These are phyloP conservation scores for Lactarius pseudohatsudake DNA, from an alignment of 768 basidiomycete genomes.

Conservation along the genomic window DNA sequence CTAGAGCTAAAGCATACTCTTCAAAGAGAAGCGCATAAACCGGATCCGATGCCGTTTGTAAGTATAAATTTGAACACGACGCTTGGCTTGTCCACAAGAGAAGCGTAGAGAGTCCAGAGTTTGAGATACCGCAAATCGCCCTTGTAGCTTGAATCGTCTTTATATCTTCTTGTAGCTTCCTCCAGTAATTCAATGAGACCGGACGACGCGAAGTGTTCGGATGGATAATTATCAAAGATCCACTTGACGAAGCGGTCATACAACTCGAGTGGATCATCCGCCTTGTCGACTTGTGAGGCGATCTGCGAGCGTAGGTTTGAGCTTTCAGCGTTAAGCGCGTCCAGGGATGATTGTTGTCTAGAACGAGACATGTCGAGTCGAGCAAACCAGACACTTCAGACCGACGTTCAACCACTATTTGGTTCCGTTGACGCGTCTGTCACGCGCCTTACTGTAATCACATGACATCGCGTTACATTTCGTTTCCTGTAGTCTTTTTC, in stretches of 20 bases:
- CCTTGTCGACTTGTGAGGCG: conserved; percentile 48
- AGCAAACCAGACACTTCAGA: too few relatives aligned
- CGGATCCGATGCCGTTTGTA: conserved; percentile 52
- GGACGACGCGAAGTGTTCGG: conserved; percentile 63
- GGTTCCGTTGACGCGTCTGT: conserved; percentile 26
- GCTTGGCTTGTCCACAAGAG: conserved; percentile 68
- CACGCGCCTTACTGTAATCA: conserved; percentile 12
- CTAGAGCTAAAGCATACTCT: conserved; percentile 82
- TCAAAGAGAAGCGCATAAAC: conserved; percentile 86
- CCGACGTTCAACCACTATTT: conserved; percentile 21
- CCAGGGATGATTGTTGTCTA: conserved; percentile 7
- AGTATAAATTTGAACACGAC: conserved; percentile 59
- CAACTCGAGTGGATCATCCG: conserved; percentile 83
- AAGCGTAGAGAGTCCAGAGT: conserved; percentile 87
- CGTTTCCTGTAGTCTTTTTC: too few relatives aligned
- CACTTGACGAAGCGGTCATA: conserved; percentile 89
- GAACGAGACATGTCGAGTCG: conserved; percentile 23
- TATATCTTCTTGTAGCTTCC: conserved; percentile 78
- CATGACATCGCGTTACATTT: conserved; percentile 10
- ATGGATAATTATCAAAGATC: conserved; percentile 77
- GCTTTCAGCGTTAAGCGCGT: conserved; percentile 17
- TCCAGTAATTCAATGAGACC: conserved; percentile 82
- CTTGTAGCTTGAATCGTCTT: conserved; percentile 79
- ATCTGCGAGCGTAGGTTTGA: conserved; percentile 31
- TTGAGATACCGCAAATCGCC: conserved; percentile 89